These are phyloP conservation scores for Trichosporon asahii DNA, from an alignment of 1,284 basidiomycete species.

Conservation along the genomic window DNA sequence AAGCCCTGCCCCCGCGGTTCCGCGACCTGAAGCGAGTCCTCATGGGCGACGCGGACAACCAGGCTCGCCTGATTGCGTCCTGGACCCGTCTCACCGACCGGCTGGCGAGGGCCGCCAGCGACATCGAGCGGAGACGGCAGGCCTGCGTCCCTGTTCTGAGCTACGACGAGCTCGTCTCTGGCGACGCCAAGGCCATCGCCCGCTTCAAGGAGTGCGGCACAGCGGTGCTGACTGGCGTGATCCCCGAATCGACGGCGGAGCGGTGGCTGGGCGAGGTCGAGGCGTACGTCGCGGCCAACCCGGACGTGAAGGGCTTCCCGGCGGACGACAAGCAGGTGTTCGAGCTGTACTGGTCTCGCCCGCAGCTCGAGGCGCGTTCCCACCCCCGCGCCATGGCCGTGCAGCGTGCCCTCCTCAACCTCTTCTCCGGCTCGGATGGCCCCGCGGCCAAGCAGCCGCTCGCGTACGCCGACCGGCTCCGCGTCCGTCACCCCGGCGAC, in stretches of 20 bases:
- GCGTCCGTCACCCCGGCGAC: conserved; percentile 71
- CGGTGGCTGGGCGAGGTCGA: conserved; percentile 61
- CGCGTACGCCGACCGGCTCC: conserved; percentile 70
- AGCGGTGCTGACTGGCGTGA: conserved; percentile 61
- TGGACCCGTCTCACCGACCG: conserved; percentile 61
- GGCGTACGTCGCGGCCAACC: conserved; percentile 60
- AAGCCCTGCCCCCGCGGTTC: conserved; percentile 59
- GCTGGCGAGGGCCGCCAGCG: conserved; percentile 54
- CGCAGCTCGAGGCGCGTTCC: conserved; percentile 66
- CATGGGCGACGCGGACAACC: conserved; percentile 48
- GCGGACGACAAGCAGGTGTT: conserved; percentile 66
- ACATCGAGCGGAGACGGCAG: conserved; percentile 55
- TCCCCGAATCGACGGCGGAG: conserved; percentile 59
- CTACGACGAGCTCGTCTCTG: conserved; percentile 57
- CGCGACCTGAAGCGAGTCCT: conserved; percentile 61
- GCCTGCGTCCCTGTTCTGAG: conserved; percentile 43
- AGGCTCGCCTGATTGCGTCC: conserved; percentile 56
- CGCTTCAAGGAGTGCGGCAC: conserved; percentile 60
- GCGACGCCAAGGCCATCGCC: conserved; percentile 52
- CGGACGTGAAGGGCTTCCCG: conserved; percentile 60
- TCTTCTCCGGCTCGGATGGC: conserved; percentile 59
- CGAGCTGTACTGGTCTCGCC: conserved; percentile 65
- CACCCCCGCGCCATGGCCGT: conserved; percentile 68
- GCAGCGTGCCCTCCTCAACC: conserved; percentile 57
- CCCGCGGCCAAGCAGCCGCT: conserved; percentile 60